These are phyloP conservation scores for Saururus chinensis DNA, from an alignment of 164 flowering plant genomes.

Conservation along the genomic window DNA sequence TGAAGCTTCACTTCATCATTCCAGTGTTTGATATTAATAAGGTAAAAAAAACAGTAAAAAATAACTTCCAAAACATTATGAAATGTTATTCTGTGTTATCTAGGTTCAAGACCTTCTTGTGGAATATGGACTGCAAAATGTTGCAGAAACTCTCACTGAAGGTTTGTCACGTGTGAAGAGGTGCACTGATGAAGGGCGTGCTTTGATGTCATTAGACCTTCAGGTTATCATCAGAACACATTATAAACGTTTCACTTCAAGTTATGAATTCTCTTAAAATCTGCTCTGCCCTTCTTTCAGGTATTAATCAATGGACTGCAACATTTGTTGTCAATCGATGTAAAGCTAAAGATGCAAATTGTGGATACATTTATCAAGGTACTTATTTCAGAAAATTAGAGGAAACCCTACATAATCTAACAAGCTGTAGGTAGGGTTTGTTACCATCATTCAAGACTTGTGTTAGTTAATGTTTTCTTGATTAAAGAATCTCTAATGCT, in stretches of 20 bases:
- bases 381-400: background rate
- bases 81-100: background rate
- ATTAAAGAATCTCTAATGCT: background rate
- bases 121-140: slow-evolving; percentile 81
- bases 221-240: slow-evolving; percentile 44
- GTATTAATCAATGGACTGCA: slow-evolving; percentile 87
- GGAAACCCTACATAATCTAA: background rate
- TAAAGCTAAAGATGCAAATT: slow-evolving; percentile 67
- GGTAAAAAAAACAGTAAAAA: no score
- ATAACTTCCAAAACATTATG: no score
- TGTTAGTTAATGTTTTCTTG: background rate
- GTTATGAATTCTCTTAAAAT: background rate
- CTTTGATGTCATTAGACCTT: slow-evolving; percentile 89
- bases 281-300: slow-evolving; percentile 28
- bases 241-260: background rate
- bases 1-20: no score
- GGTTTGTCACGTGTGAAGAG: slow-evolving; percentile 85
- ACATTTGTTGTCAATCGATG: slow-evolving; percentile 61
- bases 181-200: slow-evolving; percentile 95
- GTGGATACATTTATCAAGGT: slow-evolving; percentile 95
- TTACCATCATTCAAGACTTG: background rate
- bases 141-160: slow-evolving; percentile 86
- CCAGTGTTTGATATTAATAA: no score
- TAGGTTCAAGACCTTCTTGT: slow-evolving; percentile 80
- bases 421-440: background rate